These are phyloP conservation scores for Pistacia integerrima DNA, from an alignment of 345 rosid species.

Conservation along the genomic window DNA sequence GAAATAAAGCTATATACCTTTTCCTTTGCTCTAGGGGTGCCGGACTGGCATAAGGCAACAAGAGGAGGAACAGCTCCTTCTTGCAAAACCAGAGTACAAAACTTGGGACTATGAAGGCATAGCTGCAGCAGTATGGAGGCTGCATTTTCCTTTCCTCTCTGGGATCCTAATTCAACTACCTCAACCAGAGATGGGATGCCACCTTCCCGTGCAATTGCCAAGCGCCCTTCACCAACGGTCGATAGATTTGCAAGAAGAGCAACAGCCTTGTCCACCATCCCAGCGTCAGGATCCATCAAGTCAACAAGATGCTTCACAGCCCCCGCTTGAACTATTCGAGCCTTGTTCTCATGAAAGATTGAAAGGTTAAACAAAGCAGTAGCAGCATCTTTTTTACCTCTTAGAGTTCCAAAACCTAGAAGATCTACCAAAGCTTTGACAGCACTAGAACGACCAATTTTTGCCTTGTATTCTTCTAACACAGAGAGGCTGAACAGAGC, in stretches of 20 bases:
- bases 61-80: slow-evolving; percentile 98
- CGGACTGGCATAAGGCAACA: slow-evolving; percentile 89
- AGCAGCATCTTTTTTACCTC: slow-evolving; percentile 95
- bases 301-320: slow-evolving; percentile 79
- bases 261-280: slow-evolving; percentile 92
- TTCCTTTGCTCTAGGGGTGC: slow-evolving; percentile 93
- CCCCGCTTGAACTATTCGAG: slow-evolving; percentile 92
- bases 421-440: slow-evolving; percentile 77
- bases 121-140: slow-evolving; percentile 81
- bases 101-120: slow-evolving; percentile 77
- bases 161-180: slow-evolving; percentile 80
- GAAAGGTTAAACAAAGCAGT: slow-evolving; percentile 92
- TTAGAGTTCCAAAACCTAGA: slow-evolving; percentile 71
- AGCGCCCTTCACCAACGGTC: slow-evolving; percentile 75
- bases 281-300: slow-evolving; percentile 64
- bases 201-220: slow-evolving; percentile 69
- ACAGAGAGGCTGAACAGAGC: slow-evolving; percentile 81
- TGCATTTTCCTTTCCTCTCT: slow-evolving; percentile 90
- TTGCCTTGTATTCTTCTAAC: slow-evolving; percentile 70
- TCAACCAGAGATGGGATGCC: slow-evolving; percentile 82
- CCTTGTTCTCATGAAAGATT: slow-evolving; percentile 89
- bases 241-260: slow-evolving; percentile 91
- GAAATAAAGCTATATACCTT: slow-evolving; percentile 53
- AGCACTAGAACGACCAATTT: slow-evolving; percentile 85
- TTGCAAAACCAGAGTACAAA: slow-evolving; percentile 84